A percentile compares a stretch with the other conserved stretches of the same genome.
These are phyloP conservation scores for Yarrowia yakushimensis DNA, from an alignment of 805 yeast genomes.

Conservation along the genomic window DNA sequence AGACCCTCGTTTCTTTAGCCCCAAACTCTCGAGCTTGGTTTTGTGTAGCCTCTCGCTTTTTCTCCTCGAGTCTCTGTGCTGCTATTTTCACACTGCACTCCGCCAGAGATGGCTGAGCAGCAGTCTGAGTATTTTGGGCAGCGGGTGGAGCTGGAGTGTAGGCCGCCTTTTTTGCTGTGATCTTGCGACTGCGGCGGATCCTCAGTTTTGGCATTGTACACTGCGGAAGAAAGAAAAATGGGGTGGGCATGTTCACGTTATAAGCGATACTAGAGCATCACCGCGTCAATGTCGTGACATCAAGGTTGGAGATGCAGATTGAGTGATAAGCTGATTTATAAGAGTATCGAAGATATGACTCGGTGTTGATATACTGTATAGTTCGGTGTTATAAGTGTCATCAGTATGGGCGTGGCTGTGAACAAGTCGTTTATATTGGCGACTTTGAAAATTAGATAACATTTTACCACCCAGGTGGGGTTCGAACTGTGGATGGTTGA, in stretches of 20 bases:
- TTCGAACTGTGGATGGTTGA: too few species aligned
- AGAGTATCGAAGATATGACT: too few species aligned
- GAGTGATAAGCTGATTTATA: too few species aligned
- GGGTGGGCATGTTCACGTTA: not conserved
- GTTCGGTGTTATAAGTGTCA: too few species aligned
- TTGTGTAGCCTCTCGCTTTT: too few species aligned
- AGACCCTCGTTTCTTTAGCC: not conserved
- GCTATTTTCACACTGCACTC: not conserved
- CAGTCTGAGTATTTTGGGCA: not conserved
- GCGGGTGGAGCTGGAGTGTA: too few species aligned
- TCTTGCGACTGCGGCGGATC: not conserved
- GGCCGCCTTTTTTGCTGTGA: not conserved
- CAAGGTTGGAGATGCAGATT: too few species aligned
- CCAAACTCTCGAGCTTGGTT: not conserved
- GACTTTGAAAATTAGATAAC: too few species aligned
- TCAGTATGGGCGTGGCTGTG: too few species aligned
- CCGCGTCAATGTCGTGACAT: not conserved
- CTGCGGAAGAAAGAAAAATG: not conserved
- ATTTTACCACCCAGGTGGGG: too few species aligned
- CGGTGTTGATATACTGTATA: too few species aligned
- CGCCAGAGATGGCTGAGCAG: not conserved
- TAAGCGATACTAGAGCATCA: not conserved
- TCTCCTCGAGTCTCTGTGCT: not conserved
- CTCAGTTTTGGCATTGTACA: constrained; percentile 5
- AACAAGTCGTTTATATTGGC: too few species aligned